Evolutionary conservation across 164 flowering plant genomes (phyloP), one percentile per base, ranked within the genome.

Genomic region (Cinnamomum chago): DNA sequence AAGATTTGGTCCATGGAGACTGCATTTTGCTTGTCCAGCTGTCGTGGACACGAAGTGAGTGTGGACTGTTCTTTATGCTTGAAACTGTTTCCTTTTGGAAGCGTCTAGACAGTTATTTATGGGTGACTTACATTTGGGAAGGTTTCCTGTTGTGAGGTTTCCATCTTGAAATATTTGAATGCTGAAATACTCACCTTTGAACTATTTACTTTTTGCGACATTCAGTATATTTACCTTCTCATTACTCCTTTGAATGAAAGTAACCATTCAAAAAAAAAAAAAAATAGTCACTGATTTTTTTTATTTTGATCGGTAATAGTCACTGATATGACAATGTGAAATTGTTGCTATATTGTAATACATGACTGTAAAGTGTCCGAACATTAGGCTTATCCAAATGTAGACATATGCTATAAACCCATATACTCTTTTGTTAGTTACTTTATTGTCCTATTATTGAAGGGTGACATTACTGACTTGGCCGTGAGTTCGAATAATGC

Each of bases 1-100:
- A 96, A 96, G 77, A 91, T 96, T 52, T 96, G 99, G 99, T 96
- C 98, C 20, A 96, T 92, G 98, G 99, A 94, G 74, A 96, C 98
- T 73, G 99, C 97, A 74, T 89, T 88, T 82, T 91, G 97, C 82
- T 82, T 96, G 82, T 95, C 95, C 70, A 89, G 99, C 83, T 96
- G 99, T 78, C 97, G 99, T 62, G 99, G 99, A 24, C 99, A 96
- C 85, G 99, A 92, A 83, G 99, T 94, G 86, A 85, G 95, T 88
- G 67, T 67, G 17, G 18, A 55, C 66, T 6, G 2, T 30, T 20
- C 68, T n/a, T 74, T 35, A 17, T 35, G n/a, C 15, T 33, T 22
- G 27, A 55, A 62, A 1, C 12, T 15, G 50, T 25, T 55, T 3
- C 13, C 1, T 15, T 15, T 14, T 20, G n/a, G 60, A 55, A 55